phyloP scores from a whole-genome alignment of 805 yeast genomes.

The Candida peoriensis region DNA sequence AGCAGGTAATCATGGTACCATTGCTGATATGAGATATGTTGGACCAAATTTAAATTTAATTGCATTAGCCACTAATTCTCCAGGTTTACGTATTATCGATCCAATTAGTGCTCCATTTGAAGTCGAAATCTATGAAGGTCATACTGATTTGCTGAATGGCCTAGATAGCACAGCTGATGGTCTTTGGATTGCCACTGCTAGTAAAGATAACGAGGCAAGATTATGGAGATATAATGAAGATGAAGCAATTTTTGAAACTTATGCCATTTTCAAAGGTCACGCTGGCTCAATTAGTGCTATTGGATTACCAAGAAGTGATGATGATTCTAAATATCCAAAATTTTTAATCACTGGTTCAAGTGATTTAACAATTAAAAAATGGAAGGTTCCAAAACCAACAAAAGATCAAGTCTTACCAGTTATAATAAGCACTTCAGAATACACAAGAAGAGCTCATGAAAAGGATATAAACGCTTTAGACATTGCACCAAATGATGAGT shows the following conservation, averaged over 20 bases:
- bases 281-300: constrained; percentile 82
- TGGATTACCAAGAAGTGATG: constrained; percentile 45
- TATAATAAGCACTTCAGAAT: constrained; percentile 59
- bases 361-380: constrained; percentile 78
- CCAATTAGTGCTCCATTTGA: constrained; percentile 53
- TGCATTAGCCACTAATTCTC: constrained; percentile 93
- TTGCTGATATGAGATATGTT: constrained; percentile 80
- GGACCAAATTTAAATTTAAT: constrained; percentile 54
- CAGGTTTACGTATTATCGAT: constrained; percentile 73
- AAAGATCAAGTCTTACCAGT: constrained; percentile 29
- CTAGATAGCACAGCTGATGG: constrained; percentile 79
- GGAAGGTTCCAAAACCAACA: constrained; percentile 77
- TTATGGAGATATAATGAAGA: constrained; percentile 67
- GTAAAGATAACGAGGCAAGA: constrained; percentile 82
- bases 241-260: constrained; percentile 34
- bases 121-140: constrained; percentile 69
- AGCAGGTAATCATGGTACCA: constrained; percentile 94
- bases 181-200: constrained; percentile 84
- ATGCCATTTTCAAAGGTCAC: constrained; percentile 78
- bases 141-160: constrained; percentile 76
- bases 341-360: constrained; percentile 85
- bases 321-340: constrained; percentile 40
- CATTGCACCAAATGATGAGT: constrained; percentile 83
- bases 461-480: constrained; percentile 91
- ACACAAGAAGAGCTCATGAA: constrained; percentile 94